Evolutionary conservation across 139 green algal genomes (phyloP), one percentile per base, ranked within the genome.

Genomic region (Raphidocelis subcapitata): DNA sequence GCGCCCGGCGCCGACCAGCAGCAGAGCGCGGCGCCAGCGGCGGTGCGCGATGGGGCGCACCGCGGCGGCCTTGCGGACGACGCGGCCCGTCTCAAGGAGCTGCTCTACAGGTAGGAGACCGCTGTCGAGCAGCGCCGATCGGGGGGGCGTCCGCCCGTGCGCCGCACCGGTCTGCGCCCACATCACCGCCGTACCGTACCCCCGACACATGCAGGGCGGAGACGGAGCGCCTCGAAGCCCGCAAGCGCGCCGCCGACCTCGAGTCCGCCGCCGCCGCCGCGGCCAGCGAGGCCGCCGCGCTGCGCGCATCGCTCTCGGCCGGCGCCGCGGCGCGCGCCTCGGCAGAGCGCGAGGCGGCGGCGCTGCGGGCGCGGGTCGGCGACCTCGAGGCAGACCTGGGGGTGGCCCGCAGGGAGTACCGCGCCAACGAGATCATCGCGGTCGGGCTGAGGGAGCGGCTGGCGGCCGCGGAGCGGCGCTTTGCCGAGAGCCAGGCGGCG

Each of bases 341-440:
- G 4, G 32, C 16, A 12, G 44, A 72, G 29, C 72, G 62, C 59
- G 62, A 67, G 8, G 26, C 23, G 18, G 36, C 65, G 37, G 35
- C 67, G 57, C 57, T 75, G 21, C n/a, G 26, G 41, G 15, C 37
- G 18, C 10, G 5, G 4, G 33, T 49, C 21, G 18, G 10, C 3
- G 24, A 36, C 28, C 41, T 75, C 36, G 55, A 75, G 29, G 12
- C 10, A 46, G 56, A 47, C 3, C 26, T 75, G 16, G 37, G 47
- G 26, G 56, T 57, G 24, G 69, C 69, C 24, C 26, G 46, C 18
- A 8, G 28, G 24, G 56, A 67, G 26, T 75, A 75, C 57, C 26
- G 56, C 3, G 56, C 69, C 1, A 75, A 75, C 41, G 69, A 75
- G 29, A 67, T 75, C 57, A 67, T 75, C 31, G 55, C 36, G 37